Percentiles rank a stretch among this genome's conserved stretches.
Conservation (phyloP, 345 rosid genomes). For the Moricandia moricandioides region DNA sequence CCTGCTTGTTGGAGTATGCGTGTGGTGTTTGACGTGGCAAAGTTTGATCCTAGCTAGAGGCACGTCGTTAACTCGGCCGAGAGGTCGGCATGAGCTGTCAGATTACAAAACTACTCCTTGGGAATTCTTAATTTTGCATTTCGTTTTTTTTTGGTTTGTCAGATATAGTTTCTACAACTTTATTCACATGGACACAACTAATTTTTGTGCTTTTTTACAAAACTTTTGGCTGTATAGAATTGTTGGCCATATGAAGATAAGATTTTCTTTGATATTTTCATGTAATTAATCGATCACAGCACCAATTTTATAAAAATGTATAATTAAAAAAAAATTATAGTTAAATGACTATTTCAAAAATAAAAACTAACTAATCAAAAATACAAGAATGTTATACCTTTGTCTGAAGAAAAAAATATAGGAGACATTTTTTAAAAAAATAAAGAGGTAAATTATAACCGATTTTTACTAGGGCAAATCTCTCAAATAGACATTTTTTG, state of each 20-base stretch:
- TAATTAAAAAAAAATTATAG: too few relatives aligned
- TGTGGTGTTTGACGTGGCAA: slow-evolving; percentile 16
- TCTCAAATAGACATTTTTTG: too few relatives aligned
- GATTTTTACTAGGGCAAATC: too few relatives aligned
- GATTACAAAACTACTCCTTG: background rate
- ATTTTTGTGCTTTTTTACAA: background rate
- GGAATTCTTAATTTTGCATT: background rate
- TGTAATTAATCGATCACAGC: background rate
- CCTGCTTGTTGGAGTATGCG: background rate
- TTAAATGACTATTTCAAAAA: too few relatives aligned
- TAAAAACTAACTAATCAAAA: too few relatives aligned
- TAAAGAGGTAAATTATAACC: too few relatives aligned
- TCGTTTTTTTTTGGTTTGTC: background rate
- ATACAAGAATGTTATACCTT: too few relatives aligned
- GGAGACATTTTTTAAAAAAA: too few relatives aligned
- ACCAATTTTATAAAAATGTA: too few relatives aligned
- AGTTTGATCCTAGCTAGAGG: background rate
- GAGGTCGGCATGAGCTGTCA: slow-evolving; percentile 10
- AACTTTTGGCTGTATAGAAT: background rate
- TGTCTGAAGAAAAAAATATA: too few relatives aligned
- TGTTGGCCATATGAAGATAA: background rate
- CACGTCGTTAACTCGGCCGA: slow-evolving; percentile 24
- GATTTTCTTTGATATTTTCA: background rate
- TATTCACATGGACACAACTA: background rate
- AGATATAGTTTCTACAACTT: background rate